Base-by-base conservation (phyloP, 2,329 filamentous ascomycete species). In the Fusarium tanahbumbuense region DNA sequence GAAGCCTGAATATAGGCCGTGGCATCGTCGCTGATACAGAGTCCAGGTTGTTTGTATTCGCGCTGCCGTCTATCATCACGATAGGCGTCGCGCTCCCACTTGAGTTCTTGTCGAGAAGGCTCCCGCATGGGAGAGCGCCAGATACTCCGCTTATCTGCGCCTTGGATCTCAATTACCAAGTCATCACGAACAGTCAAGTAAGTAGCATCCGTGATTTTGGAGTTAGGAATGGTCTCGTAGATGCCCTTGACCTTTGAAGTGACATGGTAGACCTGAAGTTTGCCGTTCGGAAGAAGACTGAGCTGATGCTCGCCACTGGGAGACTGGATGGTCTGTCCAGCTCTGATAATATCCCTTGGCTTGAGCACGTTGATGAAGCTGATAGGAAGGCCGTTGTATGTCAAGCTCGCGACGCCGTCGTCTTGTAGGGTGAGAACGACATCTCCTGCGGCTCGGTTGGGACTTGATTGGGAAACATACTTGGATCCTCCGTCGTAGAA, bases 391-490 rank as follows among this genome's bases (percentile, higher is more conserved):
- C 18, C 34, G 34, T 37, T 37, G 0, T 37, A n/a, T n/a, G 34
- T 37, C 18, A 37, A 2, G 10, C 2, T 37, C 0, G 34, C 10
- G 0, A 37, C 34, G 10, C 34, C 34, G 1, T 37, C 10, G 1
- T 37, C 18, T 12, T 37, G 34, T 0, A 37, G 10, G 34, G 34
- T 37, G 12, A 37, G 18, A n/a, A n/a, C 18, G 0, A 37, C 18
- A 37, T 37, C 9, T n/a, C 34, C 18, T 3, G 34, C 3, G 3
- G 34, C 34, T n/a, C 34, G 18, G 34, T 37, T 37, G 5, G 34
- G 18, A 0, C 0, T 37, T 0, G 0, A 3, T 11, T n/a, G 34
- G 0, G 18, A 37, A 37, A 37, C 34, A 8, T 3, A 34, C 4
- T 34, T 34, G 32, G 32, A 34, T 5, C 15, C 13, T 32, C 30